Evolutionary conservation across 1,284 basidiomycete species (phyloP).

Genomic region (Boletellus deceptivus): DNA sequence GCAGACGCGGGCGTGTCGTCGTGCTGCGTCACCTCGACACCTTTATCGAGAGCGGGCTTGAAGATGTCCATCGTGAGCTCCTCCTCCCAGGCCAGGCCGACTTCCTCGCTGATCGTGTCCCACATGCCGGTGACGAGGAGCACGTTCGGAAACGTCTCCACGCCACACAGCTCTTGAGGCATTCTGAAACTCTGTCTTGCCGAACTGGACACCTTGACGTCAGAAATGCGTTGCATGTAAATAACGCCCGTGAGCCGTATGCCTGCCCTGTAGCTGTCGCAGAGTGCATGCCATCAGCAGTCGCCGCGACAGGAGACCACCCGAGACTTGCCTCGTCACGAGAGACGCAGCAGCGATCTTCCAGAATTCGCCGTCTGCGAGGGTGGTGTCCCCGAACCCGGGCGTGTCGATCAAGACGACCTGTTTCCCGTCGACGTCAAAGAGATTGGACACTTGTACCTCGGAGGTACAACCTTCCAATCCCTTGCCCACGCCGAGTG

Average conservation of each 20-base stretch:
- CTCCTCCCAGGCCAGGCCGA: conserved; percentile 30
- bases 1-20: conserved; percentile 36
- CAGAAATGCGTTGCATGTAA: conserved; percentile 54
- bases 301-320: not conserved
- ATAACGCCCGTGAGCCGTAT: conserved; percentile 41
- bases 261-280: conserved; percentile 38
- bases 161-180: conserved; percentile 51
- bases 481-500: conserved; percentile 30
- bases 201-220: conserved; percentile 47
- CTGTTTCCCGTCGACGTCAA: conserved; percentile 23
- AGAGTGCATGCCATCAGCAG: not conserved
- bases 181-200: conserved; percentile 47
- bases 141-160: conserved; percentile 43
- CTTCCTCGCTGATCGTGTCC: conserved; percentile 35
- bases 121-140: conserved; percentile 52
- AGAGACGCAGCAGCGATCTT: conserved; percentile 35
- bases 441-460: conserved; percentile 29
- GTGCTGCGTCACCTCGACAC: conserved; percentile 39
- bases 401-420: conserved; percentile 38
- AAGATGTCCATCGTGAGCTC: conserved; percentile 40
- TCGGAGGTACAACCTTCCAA: conserved; percentile 37
- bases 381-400: conserved; percentile 39
- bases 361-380: conserved; percentile 37
- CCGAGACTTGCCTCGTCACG: conserved; percentile 22
- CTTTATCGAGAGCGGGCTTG: conserved; percentile 38